A percentile compares a stretch with the other conserved stretches of the same genome.
Conservation (phyloP, 305 asterid species). For the Plantago lanceolata region DNA sequence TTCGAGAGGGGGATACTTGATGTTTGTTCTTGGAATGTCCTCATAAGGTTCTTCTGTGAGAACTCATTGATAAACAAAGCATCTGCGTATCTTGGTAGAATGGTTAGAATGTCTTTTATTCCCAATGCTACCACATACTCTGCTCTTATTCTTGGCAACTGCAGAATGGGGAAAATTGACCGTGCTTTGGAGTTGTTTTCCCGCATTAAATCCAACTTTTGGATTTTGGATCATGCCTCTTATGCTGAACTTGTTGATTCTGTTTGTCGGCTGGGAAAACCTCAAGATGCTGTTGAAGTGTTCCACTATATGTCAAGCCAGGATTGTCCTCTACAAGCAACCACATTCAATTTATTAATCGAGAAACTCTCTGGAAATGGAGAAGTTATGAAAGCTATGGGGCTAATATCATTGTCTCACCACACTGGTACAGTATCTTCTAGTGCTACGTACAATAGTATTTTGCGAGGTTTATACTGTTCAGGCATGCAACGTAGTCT, state of each 20-base stretch:
- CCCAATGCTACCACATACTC: conserved; percentile 57
- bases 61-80: conserved; percentile 40
- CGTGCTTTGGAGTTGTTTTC: conserved; percentile 47
- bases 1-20: conserved; percentile 35
- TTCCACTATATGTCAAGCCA: conserved; percentile 55
- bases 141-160: conserved; percentile 60
- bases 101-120: conserved; percentile 45
- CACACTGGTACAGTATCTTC: conserved; percentile 32
- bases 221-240: conserved; percentile 53
- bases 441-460: conserved; percentile 35
- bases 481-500: conserved; percentile 29
- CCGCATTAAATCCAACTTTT: conserved; percentile 33
- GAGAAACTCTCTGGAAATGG: conserved; percentile 43
- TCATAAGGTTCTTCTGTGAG: conserved; percentile 51
- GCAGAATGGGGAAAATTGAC: conserved; percentile 39
- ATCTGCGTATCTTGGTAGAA: conserved; percentile 54
- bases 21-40: conserved; percentile 56
- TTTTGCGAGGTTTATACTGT: conserved; percentile 45
- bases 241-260: conserved; percentile 50
- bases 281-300: conserved; percentile 49
- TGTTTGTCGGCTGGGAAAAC: conserved; percentile 42
- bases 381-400: conserved; percentile 36
- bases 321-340: conserved; percentile 34
- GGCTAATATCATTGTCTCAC: conserved; percentile 37
- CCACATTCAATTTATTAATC: conserved; percentile 43